Conservation (phyloP, 2,329 filamentous ascomycete genomes). For the Penicillium vulpinum region DNA sequence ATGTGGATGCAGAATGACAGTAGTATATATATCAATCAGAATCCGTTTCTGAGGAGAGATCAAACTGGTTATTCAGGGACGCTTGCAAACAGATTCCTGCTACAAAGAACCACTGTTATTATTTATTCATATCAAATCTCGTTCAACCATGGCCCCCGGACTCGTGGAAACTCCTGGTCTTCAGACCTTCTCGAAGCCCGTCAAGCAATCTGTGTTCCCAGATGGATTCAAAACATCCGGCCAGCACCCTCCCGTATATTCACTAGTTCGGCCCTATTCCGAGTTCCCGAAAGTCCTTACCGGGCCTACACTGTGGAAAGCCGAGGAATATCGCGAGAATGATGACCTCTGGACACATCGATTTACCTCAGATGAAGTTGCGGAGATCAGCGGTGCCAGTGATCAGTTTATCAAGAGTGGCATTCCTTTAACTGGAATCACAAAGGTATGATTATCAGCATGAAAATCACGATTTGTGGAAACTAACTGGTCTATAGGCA, state of each 20-base stretch:
- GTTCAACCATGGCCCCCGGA: constrained; percentile 9
- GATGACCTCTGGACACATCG: constrained; percentile 70
- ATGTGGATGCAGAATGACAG: not conserved
- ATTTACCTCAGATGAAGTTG: constrained; percentile 64
- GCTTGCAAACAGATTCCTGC: not conserved
- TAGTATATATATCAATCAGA: constrained; percentile 6
- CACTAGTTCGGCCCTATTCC: constrained; percentile 62
- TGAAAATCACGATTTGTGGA: not conserved
- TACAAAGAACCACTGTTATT: not conserved
- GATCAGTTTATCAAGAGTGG: constrained; percentile 66
- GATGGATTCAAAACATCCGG: constrained; percentile 67
- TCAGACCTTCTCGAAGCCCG: not conserved
- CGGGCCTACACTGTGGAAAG: constrained; percentile 69
- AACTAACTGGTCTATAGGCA: constrained; percentile 29
- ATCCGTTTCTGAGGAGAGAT: not conserved
- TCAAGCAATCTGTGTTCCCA: constrained; percentile 51
- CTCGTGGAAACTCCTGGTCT: constrained; percentile 1
- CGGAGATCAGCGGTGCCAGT: constrained; percentile 63
- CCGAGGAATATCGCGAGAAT: constrained; percentile 60
- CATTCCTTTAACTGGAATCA: constrained; percentile 68
- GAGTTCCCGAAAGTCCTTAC: constrained; percentile 68
- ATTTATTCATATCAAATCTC: not conserved
- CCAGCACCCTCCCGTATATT: constrained; percentile 67
- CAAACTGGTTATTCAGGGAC: not conserved
- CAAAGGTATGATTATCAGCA: constrained; percentile 45